These are phyloP conservation scores for Dillenia turbinata DNA, from an alignment of 164 flowering plant species.

Conservation along the genomic window DNA sequence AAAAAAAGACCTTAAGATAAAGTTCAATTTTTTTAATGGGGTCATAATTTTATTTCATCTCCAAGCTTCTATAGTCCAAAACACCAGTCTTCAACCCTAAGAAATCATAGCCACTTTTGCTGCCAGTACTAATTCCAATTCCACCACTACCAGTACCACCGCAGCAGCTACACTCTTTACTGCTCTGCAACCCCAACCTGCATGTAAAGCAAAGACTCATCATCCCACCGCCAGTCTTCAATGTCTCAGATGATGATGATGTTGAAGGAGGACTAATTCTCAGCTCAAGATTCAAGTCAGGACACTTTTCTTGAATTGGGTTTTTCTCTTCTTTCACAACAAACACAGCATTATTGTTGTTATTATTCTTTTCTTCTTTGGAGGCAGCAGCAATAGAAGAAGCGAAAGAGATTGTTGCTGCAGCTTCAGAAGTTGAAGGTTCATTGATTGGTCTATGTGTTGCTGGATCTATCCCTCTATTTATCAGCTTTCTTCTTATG, in stretches of 20 bases:
- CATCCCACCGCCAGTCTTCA: slow-evolving; percentile 26
- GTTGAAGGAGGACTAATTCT: slow-evolving; percentile 72
- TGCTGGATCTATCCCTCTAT: slow-evolving; percentile 76
- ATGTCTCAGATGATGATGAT: slow-evolving; percentile 14
- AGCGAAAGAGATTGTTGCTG: slow-evolving; percentile 43
- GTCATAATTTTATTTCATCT: slow-evolving; percentile 49
- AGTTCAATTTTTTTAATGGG: background rate
- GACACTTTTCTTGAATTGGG: slow-evolving; percentile 32
- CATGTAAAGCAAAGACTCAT: slow-evolving; percentile 55
- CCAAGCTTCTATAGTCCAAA: slow-evolving; percentile 75
- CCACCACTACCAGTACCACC: slow-evolving; percentile 9
- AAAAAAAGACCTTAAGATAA: no score
- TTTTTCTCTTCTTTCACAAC: slow-evolving; percentile 16
- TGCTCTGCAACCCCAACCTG: slow-evolving; percentile 61
- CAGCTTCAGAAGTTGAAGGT: slow-evolving; percentile 18
- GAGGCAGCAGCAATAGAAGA: slow-evolving; percentile 6
- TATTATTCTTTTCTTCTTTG: slow-evolving; percentile 25
- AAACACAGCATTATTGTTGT: slow-evolving; percentile 8
- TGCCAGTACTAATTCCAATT: slow-evolving; percentile 5
- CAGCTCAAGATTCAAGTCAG: slow-evolving; percentile 82
- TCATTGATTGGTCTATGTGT: slow-evolving; percentile 69
- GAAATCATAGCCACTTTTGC: slow-evolving; percentile 41
- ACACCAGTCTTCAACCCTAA: slow-evolving; percentile 52
- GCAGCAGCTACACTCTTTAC: slow-evolving; percentile 57
- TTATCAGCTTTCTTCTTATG: slow-evolving; percentile 69